Percentiles rank a stretch among this genome's conserved stretches.
These are phyloP conservation scores for Aureobasidium sp. DNA, from an alignment of 2,329 filamentous ascomycete species.

Conservation along the genomic window DNA sequence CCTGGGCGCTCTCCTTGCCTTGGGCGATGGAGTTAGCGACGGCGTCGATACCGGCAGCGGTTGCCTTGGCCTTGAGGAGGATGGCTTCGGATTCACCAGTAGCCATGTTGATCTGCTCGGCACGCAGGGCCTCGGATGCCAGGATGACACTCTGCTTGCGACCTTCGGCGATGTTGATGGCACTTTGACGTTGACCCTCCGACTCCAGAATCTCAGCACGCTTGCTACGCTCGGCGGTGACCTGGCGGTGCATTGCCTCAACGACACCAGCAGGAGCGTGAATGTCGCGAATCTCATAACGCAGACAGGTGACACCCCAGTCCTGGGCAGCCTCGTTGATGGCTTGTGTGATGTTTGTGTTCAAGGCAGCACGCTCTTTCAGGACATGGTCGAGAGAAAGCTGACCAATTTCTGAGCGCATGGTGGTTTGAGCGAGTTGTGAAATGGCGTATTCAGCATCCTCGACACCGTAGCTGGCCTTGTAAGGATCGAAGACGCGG, in stretches of 20 bases:
- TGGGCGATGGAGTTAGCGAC: conserved; percentile 64
- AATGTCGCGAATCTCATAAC: conserved; percentile 97
- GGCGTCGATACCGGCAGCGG: conserved; percentile 77
- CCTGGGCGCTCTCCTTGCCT: conserved; percentile 67
- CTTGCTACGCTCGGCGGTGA: conserved; percentile 95
- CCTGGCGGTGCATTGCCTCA: conserved; percentile 95
- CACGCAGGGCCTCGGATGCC: conserved; percentile 80
- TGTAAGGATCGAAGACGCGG: conserved; percentile 94
- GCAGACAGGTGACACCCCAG: conserved; percentile 92
- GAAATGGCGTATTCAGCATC: conserved; percentile 98
- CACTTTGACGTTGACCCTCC: conserved; percentile 91
- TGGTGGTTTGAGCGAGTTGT: conserved; percentile 95
- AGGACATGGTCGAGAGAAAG: conserved; percentile 93
- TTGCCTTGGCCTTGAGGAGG: conserved; percentile 72
- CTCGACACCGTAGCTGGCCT: conserved; percentile 96
- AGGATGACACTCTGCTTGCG: conserved; percentile 95
- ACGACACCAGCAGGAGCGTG: conserved; percentile 91
- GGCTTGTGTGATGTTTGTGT: conserved; percentile 96
- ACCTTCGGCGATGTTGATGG: conserved; percentile 98
- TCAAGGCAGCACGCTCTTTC: conserved; percentile 91
- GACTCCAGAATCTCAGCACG: conserved; percentile 95
- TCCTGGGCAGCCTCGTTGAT: conserved; percentile 97
- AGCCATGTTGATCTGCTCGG: conserved; percentile 89
- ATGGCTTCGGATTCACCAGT: conserved; percentile 93
- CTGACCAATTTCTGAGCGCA: conserved; percentile 97